phyloP scores from a whole-genome alignment of 1,284 basidiomycete species.

The Tilletia walkeri region DNA sequence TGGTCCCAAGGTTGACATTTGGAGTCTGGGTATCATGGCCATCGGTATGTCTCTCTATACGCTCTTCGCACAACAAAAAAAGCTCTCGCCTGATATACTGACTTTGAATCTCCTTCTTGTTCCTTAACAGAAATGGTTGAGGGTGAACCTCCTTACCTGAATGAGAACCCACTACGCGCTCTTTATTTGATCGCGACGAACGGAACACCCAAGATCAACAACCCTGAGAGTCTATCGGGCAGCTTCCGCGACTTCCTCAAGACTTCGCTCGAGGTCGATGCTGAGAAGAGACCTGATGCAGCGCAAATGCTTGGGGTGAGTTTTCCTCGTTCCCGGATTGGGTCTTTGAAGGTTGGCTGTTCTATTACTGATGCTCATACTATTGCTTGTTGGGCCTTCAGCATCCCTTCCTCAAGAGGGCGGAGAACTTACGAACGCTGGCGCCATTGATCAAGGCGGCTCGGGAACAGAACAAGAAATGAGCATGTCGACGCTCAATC shows the following conservation, averaged over 20 bases:
- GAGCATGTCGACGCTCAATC: too few relatives aligned
- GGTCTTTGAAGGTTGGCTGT: neutral
- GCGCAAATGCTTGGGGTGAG: slow-evolving; percentile 74
- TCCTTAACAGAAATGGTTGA: slow-evolving; percentile 85
- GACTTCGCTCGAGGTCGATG: slow-evolving; percentile 88
- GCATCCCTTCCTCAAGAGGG: slow-evolving; percentile 81
- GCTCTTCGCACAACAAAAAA: neutral
- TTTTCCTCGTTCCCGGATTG: neutral
- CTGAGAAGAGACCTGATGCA: slow-evolving; percentile 86
- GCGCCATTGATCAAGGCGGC: slow-evolving; percentile 91
- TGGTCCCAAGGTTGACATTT: slow-evolving; percentile 97
- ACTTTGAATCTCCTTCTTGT: slow-evolving; percentile 18
- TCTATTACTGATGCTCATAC: neutral
- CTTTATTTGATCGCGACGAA: slow-evolving; percentile 96
- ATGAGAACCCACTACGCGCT: slow-evolving; percentile 92
- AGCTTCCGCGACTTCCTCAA: slow-evolving; percentile 90
- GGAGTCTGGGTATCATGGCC: slow-evolving; percentile 98
- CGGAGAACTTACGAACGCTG: slow-evolving; percentile 78
- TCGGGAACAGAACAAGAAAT: slow-evolving; percentile 61
- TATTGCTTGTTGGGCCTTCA: slow-evolving; percentile 44
- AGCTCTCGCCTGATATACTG: neutral
- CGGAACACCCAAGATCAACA: slow-evolving; percentile 94
- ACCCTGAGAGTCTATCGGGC: slow-evolving; percentile 81
- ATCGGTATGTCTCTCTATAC: slow-evolving; percentile 67
- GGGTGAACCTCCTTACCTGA: slow-evolving; percentile 95